A percentile compares a stretch with the other conserved stretches of the same genome.
Conservation (phyloP, 176 grass and related monocot species). For the Oryza rufipogon region DNA sequence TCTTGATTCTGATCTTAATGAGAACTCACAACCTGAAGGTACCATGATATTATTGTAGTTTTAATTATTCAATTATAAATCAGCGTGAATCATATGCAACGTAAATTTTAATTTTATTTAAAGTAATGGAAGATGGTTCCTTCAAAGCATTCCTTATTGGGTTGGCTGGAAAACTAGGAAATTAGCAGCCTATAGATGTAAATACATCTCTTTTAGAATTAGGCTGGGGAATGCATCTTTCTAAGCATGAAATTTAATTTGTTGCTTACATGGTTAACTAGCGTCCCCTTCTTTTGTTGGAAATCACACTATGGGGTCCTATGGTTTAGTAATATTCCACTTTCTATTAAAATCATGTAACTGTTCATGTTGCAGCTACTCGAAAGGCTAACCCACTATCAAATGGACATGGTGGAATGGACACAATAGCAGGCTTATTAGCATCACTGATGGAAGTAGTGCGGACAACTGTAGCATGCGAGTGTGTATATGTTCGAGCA, state of each 20-base stretch:
- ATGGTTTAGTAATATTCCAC: neutral
- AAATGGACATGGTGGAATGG: constrained; percentile 73
- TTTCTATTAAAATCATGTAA: constrained; percentile 33
- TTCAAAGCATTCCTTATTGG: constrained; percentile 6
- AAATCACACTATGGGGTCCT: constrained; percentile 5
- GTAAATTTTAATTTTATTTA: constrained; percentile 3
- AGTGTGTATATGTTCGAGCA: constrained; percentile 98
- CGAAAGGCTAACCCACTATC: constrained; percentile 77
- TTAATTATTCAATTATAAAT: neutral
- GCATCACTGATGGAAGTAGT: constrained; percentile 98
- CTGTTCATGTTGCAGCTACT: constrained; percentile 52
- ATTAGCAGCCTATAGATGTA: neutral
- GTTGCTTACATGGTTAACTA: constrained; percentile 5
- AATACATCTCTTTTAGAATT: constrained; percentile 18
- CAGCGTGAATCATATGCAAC: neutral
- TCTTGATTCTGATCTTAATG: constrained; percentile 81
- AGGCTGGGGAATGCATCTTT: neutral
- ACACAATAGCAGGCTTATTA: constrained; percentile 91
- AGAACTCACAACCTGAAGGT: constrained; percentile 87
- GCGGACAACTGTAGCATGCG: constrained; percentile 93
- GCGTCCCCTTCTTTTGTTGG: constrained; percentile 9
- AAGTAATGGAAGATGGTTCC: neutral
- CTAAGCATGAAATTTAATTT: constrained; percentile 22
- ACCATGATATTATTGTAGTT: constrained; percentile 28
- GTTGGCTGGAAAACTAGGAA: constrained; percentile 1